Base-by-base conservation (phyloP, 108 stramenopile species). In the Bacterosira constricta region DNA sequence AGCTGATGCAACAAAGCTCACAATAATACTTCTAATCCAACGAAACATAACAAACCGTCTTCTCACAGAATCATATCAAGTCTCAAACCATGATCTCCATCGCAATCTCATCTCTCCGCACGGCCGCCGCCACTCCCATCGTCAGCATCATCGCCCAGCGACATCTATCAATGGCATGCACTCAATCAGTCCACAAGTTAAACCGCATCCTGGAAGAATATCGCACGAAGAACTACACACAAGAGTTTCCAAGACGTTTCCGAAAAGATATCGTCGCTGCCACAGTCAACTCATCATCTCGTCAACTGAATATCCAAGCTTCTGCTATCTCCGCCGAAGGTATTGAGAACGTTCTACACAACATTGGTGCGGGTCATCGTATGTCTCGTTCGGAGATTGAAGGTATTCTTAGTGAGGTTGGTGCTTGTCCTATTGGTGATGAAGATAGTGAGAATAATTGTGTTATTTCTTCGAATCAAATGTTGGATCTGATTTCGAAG, bases 331-430 rank as follows among this genome's bases (percentile, higher is more conserved):
- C 71, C 27, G 71, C 71, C 29, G 63, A 77, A 21, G 83, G 71
- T 21, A 57, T 87, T 7, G 60, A 83, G 46, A 64, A 60, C 26
- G 86, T 87, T 11, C 45, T 87, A 30, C 60, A 67, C 11, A 87
- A 87, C 34, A 84, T 87, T 46, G 81, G 74, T 7, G 72, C 72
- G 41, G 55, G 61, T 0, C 63, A 84, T 59, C 66, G 67, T 37
- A 72, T 87, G 44, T 69, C 83, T 0, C 65, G 60, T 1, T 37
- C 51, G 3, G 86, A 87, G 46, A 64, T 87, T 56, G 70, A 84
- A 57, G 27, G 44, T 1, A 84, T 87, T 17, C 67, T 87, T 11
- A 60, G 47, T 30, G 86, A 87, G 52, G 41, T 82, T n/a, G 86
- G 86, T 1, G 31, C 38, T 8, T 72, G 71, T 51, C 49, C 36